Base-by-base conservation (phyloP, 2,329 filamentous ascomycete species). In the Coleophoma eucalyptorum region DNA sequence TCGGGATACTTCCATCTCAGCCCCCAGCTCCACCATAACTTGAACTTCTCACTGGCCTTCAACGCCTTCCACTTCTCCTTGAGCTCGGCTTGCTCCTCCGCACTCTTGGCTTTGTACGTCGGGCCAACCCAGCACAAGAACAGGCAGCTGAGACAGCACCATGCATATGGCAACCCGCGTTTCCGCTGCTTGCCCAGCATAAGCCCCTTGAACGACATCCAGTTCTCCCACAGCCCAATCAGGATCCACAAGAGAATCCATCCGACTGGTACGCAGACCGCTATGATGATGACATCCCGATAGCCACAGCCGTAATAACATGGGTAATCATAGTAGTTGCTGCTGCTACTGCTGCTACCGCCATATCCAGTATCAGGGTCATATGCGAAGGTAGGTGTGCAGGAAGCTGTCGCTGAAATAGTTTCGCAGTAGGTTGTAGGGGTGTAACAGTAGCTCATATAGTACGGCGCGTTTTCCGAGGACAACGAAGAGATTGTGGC, bases 1-100 rank as follows among this genome's bases (percentile, higher is more conserved):
- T 55, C 53, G 0, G 58, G 58, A 53, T 60, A 58, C 46, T 57
- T 57, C 56, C 55, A 58, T 37, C 51, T 52, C 31, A 60, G 55
- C 1, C 58, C 58, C 56, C 56, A 60, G 42, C 57, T 57, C 32
- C 55, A 47, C 55, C 58, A 58, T 43, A 56, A 38, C 46, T 48
- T 55, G 32, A 58, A 52, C 41, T 58, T 58, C 49, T 53, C 47
- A 4, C 50, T 20, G n/a, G 43, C 44, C 35, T 38, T 50, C 51
- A 55, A 48, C 37, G 20, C 54, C 21, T 56, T 48, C 58, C 58
- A 60, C 47, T 40, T 46, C 48, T 37, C 46, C 46, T n/a, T 6
- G 40, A 58, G 38, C 33, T 21, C 33, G 3, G 42, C 56, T 18
- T 58, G 55, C 33, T 60, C 58, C 46, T 60, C 55, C 10, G 11